Percentiles rank a stretch among this genome's conserved stretches.
Evolutionary conservation across 805 yeast genomes (phyloP).

Genomic region (Blastobotrys americana): DNA sequence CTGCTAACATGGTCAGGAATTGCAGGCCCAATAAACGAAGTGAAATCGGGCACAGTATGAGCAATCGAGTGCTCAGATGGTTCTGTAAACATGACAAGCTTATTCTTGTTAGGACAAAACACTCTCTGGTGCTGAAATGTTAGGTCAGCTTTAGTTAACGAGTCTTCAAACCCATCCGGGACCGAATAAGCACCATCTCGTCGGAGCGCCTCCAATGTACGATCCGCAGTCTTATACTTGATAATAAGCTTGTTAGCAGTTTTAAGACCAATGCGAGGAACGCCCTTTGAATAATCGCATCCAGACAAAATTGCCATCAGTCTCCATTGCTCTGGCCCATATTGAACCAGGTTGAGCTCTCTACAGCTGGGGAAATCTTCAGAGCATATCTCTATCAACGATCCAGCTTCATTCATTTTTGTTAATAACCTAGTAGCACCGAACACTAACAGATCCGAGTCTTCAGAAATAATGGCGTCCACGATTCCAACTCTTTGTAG

Average conservation of each 20-base stretch:
- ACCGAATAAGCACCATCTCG: slow-evolving; percentile 48
- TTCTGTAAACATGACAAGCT: slow-evolving; percentile 52
- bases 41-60: slow-evolving; percentile 8
- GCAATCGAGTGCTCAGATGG: slow-evolving; percentile 34
- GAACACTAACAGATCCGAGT: slow-evolving; percentile 83
- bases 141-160: slow-evolving; percentile 57
- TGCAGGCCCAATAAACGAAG: slow-evolving; percentile 27
- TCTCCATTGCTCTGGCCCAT: slow-evolving; percentile 53
- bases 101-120: slow-evolving; percentile 51
- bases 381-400: slow-evolving; percentile 61
- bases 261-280: slow-evolving; percentile 71
- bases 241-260: slow-evolving; percentile 61
- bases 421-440: slow-evolving; percentile 76
- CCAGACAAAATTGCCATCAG: slow-evolving; percentile 86
- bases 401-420: slow-evolving; percentile 64
- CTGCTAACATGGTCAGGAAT: slow-evolving; percentile 43
- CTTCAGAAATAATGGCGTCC: slow-evolving; percentile 87
- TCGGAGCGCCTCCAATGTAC: slow-evolving; percentile 37
- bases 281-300: slow-evolving; percentile 90
- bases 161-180: slow-evolving; percentile 52
- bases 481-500: slow-evolving; percentile 68
- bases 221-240: slow-evolving; percentile 44
- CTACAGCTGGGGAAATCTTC: slow-evolving; percentile 45
- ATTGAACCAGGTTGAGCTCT: slow-evolving; percentile 41
- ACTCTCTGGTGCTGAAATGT: slow-evolving; percentile 86